Evolutionary conservation across 2,329 filamentous ascomycete species (phyloP), one percentile per base, ranked within the genome.

Genomic region (Pyrenophora teres): DNA sequence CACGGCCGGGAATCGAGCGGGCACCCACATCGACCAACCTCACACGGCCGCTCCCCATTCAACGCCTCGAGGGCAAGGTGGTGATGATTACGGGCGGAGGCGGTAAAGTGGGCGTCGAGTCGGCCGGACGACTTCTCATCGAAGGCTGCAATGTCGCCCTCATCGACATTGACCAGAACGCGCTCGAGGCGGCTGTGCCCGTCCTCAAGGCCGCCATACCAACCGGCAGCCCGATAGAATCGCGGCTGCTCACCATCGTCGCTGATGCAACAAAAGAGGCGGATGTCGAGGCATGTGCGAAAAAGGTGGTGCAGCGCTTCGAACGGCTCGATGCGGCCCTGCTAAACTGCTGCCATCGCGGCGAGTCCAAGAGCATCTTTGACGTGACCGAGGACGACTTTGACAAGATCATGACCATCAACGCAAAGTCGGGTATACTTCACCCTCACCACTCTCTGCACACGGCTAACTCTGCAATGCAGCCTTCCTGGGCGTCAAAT

Each of bases 401-500:
- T 46, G 69, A 75, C 32, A 60, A 60, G 33, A 63, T 75, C 15
- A 75, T 76, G 67, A 52, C 58, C 9, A 64, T 72, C 15, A 76
- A 76, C 39, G 68, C 71, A 15, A 73, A 68, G 55, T 75, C 72
- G 19, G 71, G 73, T 75, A 56, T 35, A 64, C 53, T 32, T 12
- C 27, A 10, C 4, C 4, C 38, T 18, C 8, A 12, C 12, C 25
- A 25, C 15, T 23, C 19, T 7, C 15, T 38, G 13, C 13, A 33
- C 27, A 13, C 12, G 40, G 27, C 52, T 55, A 48, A 63, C 32
- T 37, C 31, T 31, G n/a, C 15, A 7, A 2, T 8, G 7, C 21
- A 70, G 70, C 72, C 7, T 75, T 75, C 50, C 62, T 75, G n/a
- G 68, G 69, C 33, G 57, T 75, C 31, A 75, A 74, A 46, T 69